phyloP scores from a whole-genome alignment of 805 yeast genomes.

The Wickerhamiella allomyrinae region DNA sequence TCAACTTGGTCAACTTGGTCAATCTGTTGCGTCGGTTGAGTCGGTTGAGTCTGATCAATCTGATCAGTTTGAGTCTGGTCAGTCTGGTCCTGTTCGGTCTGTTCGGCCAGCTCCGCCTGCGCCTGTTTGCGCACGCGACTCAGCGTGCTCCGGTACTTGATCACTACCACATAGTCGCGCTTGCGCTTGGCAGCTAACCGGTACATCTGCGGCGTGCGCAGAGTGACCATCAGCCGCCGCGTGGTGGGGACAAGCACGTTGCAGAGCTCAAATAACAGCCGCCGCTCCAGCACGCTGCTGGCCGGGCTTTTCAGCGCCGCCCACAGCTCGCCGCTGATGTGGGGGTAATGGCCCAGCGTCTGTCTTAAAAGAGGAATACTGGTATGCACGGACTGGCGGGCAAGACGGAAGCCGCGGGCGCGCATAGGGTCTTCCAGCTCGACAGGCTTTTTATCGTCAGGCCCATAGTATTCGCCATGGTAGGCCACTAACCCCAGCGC shows the following conservation, averaged over 20 bases:
- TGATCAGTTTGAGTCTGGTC: background rate
- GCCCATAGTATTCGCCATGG: conserved; percentile 31
- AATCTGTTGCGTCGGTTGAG: no score
- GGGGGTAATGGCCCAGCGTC: conserved; percentile 37
- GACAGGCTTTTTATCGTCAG: conserved; percentile 18
- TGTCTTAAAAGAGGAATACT: conserved; percentile 50
- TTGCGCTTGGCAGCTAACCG: conserved; percentile 48
- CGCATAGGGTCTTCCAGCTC: conserved; percentile 25
- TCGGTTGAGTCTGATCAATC: no score
- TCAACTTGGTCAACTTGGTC: no score
- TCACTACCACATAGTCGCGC: conserved; percentile 27
- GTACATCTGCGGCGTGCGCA: conserved; percentile 55
- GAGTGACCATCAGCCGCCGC: conserved; percentile 44
- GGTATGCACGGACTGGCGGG: conserved; percentile 51
- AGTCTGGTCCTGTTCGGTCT: background rate
- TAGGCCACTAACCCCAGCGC: conserved; percentile 55
- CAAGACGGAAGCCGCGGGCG: conserved; percentile 46
- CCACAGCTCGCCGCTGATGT: conserved; percentile 55
- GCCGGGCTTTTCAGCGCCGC: conserved; percentile 44
- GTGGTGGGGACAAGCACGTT: conserved; percentile 50
- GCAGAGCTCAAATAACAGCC: conserved; percentile 49
- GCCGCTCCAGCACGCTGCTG: conserved; percentile 42
- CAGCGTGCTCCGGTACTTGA: conserved; percentile 28
- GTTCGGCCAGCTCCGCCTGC: background rate
- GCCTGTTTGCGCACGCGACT: conserved; percentile 6